phyloP scores from a whole-genome alignment of 2,329 filamentous ascomycete genomes.

The Bisporella sp. region DNA sequence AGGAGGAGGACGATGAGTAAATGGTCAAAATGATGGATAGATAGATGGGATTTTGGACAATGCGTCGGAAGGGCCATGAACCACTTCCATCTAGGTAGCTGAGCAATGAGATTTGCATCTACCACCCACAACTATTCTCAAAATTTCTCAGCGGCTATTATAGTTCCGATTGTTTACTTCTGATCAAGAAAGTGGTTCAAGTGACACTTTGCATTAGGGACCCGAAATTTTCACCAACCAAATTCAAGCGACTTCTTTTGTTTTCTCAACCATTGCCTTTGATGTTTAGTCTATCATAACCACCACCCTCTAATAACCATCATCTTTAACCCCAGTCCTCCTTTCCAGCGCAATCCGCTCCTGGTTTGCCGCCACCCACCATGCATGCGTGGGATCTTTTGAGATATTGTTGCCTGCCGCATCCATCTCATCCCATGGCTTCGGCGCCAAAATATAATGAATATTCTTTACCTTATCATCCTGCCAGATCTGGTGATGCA shows the following conservation, averaged over 20 bases:
- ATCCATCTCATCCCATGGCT: slow-evolving; percentile 52
- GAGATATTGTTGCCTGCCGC: slow-evolving; percentile 34
- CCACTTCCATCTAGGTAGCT: neutral
- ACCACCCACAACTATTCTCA: too few species aligned
- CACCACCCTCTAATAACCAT: slow-evolving; percentile 12
- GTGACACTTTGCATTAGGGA: too few species aligned
- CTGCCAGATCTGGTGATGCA: slow-evolving; percentile 49
- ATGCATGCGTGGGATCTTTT: slow-evolving; percentile 41
- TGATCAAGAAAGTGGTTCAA: too few species aligned
- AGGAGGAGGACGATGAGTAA: slow-evolving; percentile 98
- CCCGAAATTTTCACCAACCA: too few species aligned
- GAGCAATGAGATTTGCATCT: neutral
- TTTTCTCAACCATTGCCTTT: too few species aligned
- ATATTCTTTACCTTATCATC: slow-evolving; percentile 53
- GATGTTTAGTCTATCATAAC: too few species aligned
- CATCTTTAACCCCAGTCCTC: slow-evolving; percentile 21
- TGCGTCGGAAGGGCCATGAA: too few species aligned
- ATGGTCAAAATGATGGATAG: slow-evolving; percentile 26
- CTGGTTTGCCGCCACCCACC: slow-evolving; percentile 47
- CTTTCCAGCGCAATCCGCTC: slow-evolving; percentile 31
- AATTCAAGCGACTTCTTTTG: too few species aligned
- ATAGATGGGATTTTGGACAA: neutral
- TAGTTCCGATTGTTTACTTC: too few species aligned
- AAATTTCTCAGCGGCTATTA: too few species aligned
- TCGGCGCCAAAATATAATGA: slow-evolving; percentile 54